These are phyloP conservation scores for Sclerotiophoma versabilis DNA, from an alignment of 2,329 filamentous ascomycete genomes.

Conservation along the genomic window DNA sequence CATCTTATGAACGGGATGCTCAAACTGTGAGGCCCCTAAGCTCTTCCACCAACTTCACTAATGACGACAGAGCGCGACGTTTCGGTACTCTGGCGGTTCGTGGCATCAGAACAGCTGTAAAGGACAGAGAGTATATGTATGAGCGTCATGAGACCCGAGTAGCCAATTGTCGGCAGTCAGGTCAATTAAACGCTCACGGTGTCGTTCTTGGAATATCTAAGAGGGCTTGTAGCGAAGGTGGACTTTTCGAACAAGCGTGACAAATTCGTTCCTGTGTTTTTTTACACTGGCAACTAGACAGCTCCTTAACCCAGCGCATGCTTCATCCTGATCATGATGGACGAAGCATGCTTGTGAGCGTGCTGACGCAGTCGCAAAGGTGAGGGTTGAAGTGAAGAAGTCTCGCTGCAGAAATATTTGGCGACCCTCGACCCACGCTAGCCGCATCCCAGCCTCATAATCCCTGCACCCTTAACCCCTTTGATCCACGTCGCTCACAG, in stretches of 20 bases:
- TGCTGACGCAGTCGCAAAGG: neutral
- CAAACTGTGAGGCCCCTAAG: too few relatives aligned
- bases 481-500: constrained; percentile 5
- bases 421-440: constrained; percentile 6
- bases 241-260: constrained; percentile 49
- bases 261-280: constrained; percentile 47
- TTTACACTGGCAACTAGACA: neutral
- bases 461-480: constrained; percentile 19
- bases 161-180: constrained; percentile 45
- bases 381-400: constrained; percentile 1
- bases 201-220: constrained; percentile 50
- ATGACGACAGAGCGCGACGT: too few relatives aligned
- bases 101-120: too few relatives aligned
- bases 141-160: constrained; percentile 49
- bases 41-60: too few relatives aligned
- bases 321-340: neutral
- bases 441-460: neutral
- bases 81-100: too few relatives aligned
- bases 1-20: too few relatives aligned
- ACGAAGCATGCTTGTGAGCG: neutral
- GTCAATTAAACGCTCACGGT: constrained; percentile 49
- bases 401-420: constrained; percentile 12
- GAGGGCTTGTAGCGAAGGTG: constrained; percentile 49
- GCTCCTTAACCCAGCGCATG: neutral
- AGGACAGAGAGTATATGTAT: constrained; percentile 38